These are phyloP conservation scores for Entophlyctis luteolus DNA, from an alignment of 192 early-diverging fungal species.

Conservation along the genomic window DNA sequence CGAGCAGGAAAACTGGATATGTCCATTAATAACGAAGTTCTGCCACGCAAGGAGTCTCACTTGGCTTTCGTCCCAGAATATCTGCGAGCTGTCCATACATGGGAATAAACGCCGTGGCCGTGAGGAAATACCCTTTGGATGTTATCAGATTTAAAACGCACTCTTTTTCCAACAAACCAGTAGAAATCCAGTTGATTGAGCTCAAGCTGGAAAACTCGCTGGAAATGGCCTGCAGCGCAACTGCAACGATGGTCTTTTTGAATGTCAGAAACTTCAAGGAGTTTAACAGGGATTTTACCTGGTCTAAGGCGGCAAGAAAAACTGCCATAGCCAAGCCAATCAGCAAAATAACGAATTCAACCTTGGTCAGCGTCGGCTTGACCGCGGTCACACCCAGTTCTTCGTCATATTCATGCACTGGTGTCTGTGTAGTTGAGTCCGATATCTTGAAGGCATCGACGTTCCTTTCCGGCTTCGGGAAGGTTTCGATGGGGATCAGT, in stretches of 20 bases:
- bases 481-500: too few species aligned
- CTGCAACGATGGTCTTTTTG: conserved; percentile 35
- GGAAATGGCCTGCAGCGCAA: conserved; percentile 28
- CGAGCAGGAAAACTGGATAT: conserved; percentile 58
- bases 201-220: conserved; percentile 26
- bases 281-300: too few species aligned
- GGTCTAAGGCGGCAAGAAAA: conserved; percentile 43
- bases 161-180: too few species aligned
- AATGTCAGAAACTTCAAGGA: conserved; percentile 30
- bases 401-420: too few species aligned
- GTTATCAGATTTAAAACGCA: too few species aligned
- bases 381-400: too few species aligned
- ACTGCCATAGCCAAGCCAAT: conserved; percentile 31
- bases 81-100: conserved; percentile 77
- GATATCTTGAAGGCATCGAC: too few species aligned
- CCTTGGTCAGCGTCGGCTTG: too few species aligned
- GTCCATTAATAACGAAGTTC: too few species aligned
- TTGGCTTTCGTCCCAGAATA: conserved; percentile 75
- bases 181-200: conserved; percentile 35
- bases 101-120: conserved; percentile 63
- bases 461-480: too few species aligned
- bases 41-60: too few species aligned
- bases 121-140: conserved; percentile 6
- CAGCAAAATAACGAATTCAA: conserved; percentile 17
- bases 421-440: too few species aligned